A percentile compares a stretch with the other conserved stretches of the same genome.
Evolutionary conservation across 1,139 yeast species (phyloP).

Genomic region (Yamadazyma spencermartinsiae): DNA sequence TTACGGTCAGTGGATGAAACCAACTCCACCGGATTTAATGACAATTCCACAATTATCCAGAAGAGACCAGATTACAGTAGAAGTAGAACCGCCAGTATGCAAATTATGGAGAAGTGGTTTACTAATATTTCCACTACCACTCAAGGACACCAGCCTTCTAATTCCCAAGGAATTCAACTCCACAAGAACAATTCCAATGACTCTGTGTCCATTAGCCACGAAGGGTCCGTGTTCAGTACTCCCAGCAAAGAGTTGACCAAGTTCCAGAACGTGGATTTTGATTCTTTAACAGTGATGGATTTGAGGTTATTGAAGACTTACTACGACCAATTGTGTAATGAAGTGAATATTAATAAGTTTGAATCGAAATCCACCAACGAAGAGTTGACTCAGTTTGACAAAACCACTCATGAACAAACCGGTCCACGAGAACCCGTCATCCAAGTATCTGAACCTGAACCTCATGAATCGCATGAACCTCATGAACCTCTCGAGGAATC

Average conservation of each 20-base stretch:
- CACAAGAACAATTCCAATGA: slow-evolving; percentile 8
- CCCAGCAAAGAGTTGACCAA: slow-evolving; percentile 30
- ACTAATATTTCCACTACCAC: slow-evolving; percentile 26
- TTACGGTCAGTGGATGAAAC: slow-evolving; percentile 35
- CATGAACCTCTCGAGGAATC: not conserved
- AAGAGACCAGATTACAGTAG: slow-evolving; percentile 31
- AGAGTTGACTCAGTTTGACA: slow-evolving; percentile 5
- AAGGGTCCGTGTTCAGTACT: slow-evolving; percentile 19
- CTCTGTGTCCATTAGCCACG: slow-evolving; percentile 14
- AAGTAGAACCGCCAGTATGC: slow-evolving; percentile 40
- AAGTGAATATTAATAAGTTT: slow-evolving; percentile 16
- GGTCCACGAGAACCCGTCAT: not conserved
- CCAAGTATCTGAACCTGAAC: not conserved
- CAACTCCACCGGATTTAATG: slow-evolving; percentile 2
- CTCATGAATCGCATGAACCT: too few species aligned
- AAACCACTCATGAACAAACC: not conserved
- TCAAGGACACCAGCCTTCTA: slow-evolving; percentile 2
- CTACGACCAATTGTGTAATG: slow-evolving; percentile 41
- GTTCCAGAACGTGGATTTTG: slow-evolving; percentile 37
- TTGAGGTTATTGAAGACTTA: slow-evolving; percentile 32
- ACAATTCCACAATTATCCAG: slow-evolving; percentile 9
- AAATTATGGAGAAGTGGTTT: slow-evolving; percentile 49
- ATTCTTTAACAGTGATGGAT: slow-evolving; percentile 37
- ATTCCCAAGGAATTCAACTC: not conserved
- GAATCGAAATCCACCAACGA: slow-evolving; percentile 18